Conservation (phyloP, 1,284 basidiomycete species). For the Stereum hirsutum region DNA sequence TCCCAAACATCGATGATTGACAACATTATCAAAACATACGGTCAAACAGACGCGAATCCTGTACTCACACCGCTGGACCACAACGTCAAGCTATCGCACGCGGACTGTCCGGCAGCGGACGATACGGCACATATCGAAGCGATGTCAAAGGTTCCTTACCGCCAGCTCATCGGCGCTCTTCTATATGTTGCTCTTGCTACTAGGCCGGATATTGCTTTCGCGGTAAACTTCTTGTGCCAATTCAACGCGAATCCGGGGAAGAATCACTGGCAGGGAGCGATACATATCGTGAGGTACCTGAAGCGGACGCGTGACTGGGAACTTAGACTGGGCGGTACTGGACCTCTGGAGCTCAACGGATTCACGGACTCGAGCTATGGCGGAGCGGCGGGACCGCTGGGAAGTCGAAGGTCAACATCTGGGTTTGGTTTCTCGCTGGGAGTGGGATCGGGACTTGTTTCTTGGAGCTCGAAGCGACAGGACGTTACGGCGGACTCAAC, state of each 20-base stretch:
- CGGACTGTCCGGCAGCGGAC: neutral
- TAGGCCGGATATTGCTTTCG: constrained; percentile 30
- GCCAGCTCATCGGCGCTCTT: constrained; percentile 26
- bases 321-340: constrained; percentile 20
- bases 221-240: constrained; percentile 25
- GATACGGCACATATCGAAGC: constrained; percentile 3
- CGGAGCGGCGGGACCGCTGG: constrained; percentile 15
- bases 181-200: constrained; percentile 30
- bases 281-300: constrained; percentile 32
- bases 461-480: constrained; percentile 23
- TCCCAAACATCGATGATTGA: constrained; percentile 31
- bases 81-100: constrained; percentile 9
- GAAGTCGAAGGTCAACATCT: constrained; percentile 21
- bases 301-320: constrained; percentile 23
- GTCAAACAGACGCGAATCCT: constrained; percentile 19
- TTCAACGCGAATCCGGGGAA: constrained; percentile 18
- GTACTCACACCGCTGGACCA: constrained; percentile 23
- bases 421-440: constrained; percentile 25
- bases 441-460: constrained; percentile 18
- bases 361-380: constrained; percentile 33
- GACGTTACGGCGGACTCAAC: neutral
- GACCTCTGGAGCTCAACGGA: constrained; percentile 17
- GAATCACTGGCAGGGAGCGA: constrained; percentile 28
- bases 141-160: constrained; percentile 16
- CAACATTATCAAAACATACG: constrained; percentile 22